These are phyloP conservation scores for Fusarium abutilonis DNA, from an alignment of 2,329 filamentous ascomycete species.

Conservation along the genomic window DNA sequence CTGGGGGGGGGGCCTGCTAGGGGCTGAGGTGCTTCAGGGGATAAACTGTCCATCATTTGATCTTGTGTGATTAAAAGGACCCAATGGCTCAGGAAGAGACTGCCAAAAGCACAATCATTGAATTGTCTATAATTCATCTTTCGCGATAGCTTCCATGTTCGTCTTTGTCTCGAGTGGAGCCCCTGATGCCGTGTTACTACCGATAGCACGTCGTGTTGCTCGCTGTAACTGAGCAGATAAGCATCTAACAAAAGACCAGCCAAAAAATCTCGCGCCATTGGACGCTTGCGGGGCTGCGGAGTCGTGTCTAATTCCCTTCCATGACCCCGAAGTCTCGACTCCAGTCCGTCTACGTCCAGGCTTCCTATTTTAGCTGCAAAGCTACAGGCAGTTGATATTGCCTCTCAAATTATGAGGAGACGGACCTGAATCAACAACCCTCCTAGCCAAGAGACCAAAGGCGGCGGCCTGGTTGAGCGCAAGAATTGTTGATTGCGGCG, in stretches of 20 bases:
- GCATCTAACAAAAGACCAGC: slow-evolving; percentile 30
- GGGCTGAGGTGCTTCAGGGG: slow-evolving; percentile 26
- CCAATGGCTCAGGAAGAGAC: slow-evolving; percentile 4
- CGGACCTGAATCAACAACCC: slow-evolving; percentile 36
- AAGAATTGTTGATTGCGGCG: neutral
- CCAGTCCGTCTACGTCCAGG: slow-evolving; percentile 33
- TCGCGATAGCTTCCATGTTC: too few species aligned
- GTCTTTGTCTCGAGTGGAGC: neutral
- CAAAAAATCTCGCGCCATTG: slow-evolving; percentile 31
- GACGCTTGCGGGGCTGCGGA: slow-evolving; percentile 30
- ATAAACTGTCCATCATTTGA: slow-evolving; percentile 14
- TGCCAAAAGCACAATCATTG: neutral
- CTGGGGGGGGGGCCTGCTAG: slow-evolving; percentile 40
- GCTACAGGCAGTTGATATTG: slow-evolving; percentile 37
- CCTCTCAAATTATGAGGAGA: slow-evolving; percentile 37
- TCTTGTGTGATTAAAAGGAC: slow-evolving; percentile 2
- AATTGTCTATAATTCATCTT: neutral
- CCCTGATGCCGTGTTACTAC: slow-evolving; percentile 15
- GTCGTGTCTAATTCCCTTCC: slow-evolving; percentile 27
- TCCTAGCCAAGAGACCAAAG: slow-evolving; percentile 17
- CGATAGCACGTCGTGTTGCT: slow-evolving; percentile 15
- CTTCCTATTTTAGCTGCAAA: slow-evolving; percentile 36
- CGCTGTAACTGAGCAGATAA: slow-evolving; percentile 12
- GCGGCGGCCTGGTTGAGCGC: neutral
- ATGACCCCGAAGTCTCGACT: slow-evolving; percentile 31